Evolutionary conservation across 352 stramenopile genomes (phyloP).

Genomic region (Globisporangium nagaii): DNA sequence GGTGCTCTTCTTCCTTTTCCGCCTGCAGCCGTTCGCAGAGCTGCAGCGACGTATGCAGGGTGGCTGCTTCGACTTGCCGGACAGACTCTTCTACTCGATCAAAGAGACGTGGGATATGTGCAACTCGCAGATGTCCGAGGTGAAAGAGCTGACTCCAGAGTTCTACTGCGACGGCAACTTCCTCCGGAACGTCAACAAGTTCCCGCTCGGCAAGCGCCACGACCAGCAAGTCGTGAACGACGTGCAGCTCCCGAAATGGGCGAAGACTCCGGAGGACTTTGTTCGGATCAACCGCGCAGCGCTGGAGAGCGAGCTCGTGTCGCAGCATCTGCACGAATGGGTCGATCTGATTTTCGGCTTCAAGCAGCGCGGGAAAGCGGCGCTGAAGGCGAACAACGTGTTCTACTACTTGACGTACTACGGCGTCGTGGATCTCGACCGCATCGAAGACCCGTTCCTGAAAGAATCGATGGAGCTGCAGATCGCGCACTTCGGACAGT

Average conservation of each 20-base stretch:
- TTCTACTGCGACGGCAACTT: slow-evolving; percentile 96
- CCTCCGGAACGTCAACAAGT: slow-evolving; percentile 94
- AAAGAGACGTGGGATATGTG: slow-evolving; percentile 96
- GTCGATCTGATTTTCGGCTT: slow-evolving; percentile 99
- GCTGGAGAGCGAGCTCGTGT: slow-evolving; percentile 98
- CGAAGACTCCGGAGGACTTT: slow-evolving; percentile 93
- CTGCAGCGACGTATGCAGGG: slow-evolving; percentile 96
- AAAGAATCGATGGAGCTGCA: slow-evolving; percentile 95
- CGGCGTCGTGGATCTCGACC: slow-evolving; percentile 95
- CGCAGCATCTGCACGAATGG: slow-evolving; percentile 96
- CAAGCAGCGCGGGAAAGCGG: slow-evolving; percentile 94
- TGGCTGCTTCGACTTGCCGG: slow-evolving; percentile 96
- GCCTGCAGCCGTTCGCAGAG: slow-evolving; percentile 97
- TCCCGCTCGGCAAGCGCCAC: slow-evolving; percentile 91
- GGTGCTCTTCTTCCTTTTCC: slow-evolving; percentile 98
- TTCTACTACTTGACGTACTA: slow-evolving; percentile 95
- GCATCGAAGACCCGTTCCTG: slow-evolving; percentile 92
- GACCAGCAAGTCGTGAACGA: slow-evolving; percentile 85
- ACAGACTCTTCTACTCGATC: slow-evolving; percentile 97
- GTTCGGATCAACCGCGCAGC: slow-evolving; percentile 93
- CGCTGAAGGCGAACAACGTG: slow-evolving; percentile 94
- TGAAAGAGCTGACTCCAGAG: slow-evolving; percentile 99
- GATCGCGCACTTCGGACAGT: slow-evolving; percentile 99
- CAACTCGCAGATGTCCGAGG: slow-evolving; percentile 95
- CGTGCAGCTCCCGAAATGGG: slow-evolving; percentile 97